These are phyloP conservation scores for Aaosphaeria arxii DNA, from an alignment of 2,329 filamentous ascomycete genomes.

Conservation along the genomic window DNA sequence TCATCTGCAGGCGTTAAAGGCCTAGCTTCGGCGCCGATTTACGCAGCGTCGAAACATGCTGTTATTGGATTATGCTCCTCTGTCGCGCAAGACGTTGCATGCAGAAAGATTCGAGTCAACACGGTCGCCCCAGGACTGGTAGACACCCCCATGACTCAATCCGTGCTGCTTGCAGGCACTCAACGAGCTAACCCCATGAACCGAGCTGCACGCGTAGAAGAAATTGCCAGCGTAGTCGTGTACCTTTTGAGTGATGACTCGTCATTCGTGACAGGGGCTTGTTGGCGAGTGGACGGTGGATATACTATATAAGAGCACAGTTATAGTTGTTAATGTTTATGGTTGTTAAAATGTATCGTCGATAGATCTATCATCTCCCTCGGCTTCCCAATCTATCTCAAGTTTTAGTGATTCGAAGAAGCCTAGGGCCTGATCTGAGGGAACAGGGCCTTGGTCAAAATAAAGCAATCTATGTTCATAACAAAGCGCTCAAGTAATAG, in stretches of 20 bases:
- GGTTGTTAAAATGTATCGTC: too few species aligned
- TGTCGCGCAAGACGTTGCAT: conserved; percentile 31
- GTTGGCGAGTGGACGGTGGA: neutral
- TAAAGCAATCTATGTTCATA: too few species aligned
- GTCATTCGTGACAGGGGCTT: neutral
- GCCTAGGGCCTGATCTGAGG: too few species aligned
- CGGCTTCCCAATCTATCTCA: too few species aligned
- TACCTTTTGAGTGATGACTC: neutral
- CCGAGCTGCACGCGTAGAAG: neutral
- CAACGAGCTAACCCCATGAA: neutral
- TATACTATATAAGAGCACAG: neutral
- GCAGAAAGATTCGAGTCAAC: conserved; percentile 9
- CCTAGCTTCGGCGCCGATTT: conserved; percentile 31
- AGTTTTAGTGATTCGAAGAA: too few species aligned
- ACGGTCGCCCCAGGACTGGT: neutral
- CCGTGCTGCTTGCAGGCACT: neutral
- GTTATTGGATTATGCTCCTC: conserved; percentile 30
- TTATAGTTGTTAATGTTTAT: too few species aligned
- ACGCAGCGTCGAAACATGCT: conserved; percentile 31
- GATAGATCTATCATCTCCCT: too few species aligned
- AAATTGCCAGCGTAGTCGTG: neutral
- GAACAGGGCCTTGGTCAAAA: too few species aligned
- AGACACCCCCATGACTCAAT: neutral
- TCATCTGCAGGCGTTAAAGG: conserved; percentile 51
- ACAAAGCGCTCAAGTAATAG: too few species aligned